Evolutionary conservation across 345 rosid species (phyloP), one percentile per base, ranked within the genome.

Genomic region (Mallotus nudiflorus): DNA sequence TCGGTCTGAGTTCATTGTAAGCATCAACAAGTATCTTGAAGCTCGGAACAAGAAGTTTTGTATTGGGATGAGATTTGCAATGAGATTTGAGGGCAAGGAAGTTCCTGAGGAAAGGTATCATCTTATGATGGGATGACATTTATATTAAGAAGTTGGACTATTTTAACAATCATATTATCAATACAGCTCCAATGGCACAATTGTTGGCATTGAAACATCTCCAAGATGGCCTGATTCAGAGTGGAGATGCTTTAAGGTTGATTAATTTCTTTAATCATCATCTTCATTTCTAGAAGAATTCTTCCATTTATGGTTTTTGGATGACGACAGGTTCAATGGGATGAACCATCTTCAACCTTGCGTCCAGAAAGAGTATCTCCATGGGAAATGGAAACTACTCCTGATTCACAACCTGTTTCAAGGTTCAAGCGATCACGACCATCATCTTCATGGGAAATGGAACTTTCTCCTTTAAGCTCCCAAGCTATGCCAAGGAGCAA

Each of bases 1-100:
- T 69, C 82, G 82, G 71, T 91, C 97, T 57, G 96, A 94, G 93
- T 94, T 94, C 77, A 89, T 91, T 75, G 96, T 91, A 49, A 86
- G 91, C 66, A 84, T 91, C 69, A 90, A 88, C 78, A 91, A 87
- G 83, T 91, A 90, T 72, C 86, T 91, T 70, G 97, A 91, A 91
- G 93, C 93, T 73, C 82, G 53, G 73, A 86, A 74, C 73, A 84
- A 81, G 73, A 91, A 88, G 80, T 85, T 94, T 13, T 83, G 95
- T 73, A 92, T 90, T 75, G 98, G 98, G 61, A 90, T 86, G 97
- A 86, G 97, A 83, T 94, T 94, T 84, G 87, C 87, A 78, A 94
- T 91, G 98, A 94, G 85, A 84, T 94, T 94, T 63, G 98, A 94
- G 87, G 98, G 91, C 22, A 97, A 94, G 78, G 97, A 94, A 82